Conservation (phyloP, 2,329 filamentous ascomycete species). For the Aschersonia sp. region DNA sequence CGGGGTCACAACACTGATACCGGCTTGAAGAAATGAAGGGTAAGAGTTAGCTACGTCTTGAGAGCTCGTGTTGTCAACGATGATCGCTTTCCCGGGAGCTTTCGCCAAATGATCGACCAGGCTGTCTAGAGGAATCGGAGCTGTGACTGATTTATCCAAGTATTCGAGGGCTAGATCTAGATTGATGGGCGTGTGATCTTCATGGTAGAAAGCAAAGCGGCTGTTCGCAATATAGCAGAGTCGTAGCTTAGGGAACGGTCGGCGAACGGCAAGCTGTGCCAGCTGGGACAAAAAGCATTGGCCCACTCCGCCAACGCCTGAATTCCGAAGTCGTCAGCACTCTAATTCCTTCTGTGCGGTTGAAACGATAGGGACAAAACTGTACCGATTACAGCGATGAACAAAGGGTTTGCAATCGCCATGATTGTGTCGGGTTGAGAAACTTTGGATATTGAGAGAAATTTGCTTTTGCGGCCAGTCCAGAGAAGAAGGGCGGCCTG, state of each 20-base stretch:
- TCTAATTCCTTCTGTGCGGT: neutral
- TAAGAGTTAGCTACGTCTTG: conserved; percentile 74
- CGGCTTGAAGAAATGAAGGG: conserved; percentile 63
- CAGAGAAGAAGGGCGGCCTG: too few relatives aligned
- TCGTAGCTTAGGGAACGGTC: conserved; percentile 53
- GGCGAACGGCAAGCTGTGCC: conserved; percentile 47
- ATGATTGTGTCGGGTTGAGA: conserved; percentile 14
- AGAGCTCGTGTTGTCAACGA: conserved; percentile 94
- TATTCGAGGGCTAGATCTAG: conserved; percentile 46
- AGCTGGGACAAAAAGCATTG: conserved; percentile 83
- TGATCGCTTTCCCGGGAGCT: conserved; percentile 63
- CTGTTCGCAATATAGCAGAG: conserved; percentile 79
- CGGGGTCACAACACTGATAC: conserved; percentile 84
- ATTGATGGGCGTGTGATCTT: conserved; percentile 54
- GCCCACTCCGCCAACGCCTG: conserved; percentile 85
- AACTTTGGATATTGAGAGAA: too few relatives aligned
- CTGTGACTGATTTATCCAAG: conserved; percentile 47
- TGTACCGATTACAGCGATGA: conserved; percentile 38
- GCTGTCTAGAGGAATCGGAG: conserved; percentile 52
- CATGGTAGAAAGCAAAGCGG: conserved; percentile 64
- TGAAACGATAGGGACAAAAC: neutral
- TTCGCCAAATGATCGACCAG: conserved; percentile 64
- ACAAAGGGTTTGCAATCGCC: conserved; percentile 31
- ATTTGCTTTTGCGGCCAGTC: too few relatives aligned
- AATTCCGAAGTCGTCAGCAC: conserved; percentile 6